phyloP scores from a whole-genome alignment of 148 eudicot species.

The Amaranthus hypochondriacus region DNA sequence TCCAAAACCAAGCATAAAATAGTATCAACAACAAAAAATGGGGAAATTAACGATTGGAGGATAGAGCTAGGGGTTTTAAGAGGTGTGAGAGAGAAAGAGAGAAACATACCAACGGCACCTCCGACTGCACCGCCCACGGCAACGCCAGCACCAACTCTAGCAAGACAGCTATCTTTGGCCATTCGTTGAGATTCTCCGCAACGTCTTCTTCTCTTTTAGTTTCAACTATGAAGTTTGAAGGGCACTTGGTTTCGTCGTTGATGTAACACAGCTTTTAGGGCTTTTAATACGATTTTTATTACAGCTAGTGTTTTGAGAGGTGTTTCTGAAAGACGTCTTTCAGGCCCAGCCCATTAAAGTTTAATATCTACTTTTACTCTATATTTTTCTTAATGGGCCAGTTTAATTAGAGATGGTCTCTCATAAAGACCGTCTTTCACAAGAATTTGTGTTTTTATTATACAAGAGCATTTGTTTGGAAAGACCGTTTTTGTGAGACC shows the following conservation, averaged over 20 bases:
- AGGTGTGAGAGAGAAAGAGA: slow-evolving; percentile 4
- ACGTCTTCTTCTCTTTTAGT: not conserved
- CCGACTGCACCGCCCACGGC: slow-evolving; percentile 89
- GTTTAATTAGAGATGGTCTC: too few species aligned
- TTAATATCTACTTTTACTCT: too few species aligned
- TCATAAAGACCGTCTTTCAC: too few species aligned
- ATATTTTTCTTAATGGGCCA: too few species aligned
- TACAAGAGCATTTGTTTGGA: too few species aligned
- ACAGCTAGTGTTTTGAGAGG: too few species aligned
- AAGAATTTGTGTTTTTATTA: too few species aligned
- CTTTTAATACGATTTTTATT: too few species aligned
- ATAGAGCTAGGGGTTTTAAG: slow-evolving; percentile 20
- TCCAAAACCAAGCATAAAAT: not conserved
- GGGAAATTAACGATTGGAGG: not conserved
- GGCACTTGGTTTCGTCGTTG: not conserved
- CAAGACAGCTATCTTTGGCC: slow-evolving; percentile 81
- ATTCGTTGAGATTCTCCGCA: slow-evolving; percentile 18
- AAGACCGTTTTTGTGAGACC: too few species aligned
- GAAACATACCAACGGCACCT: slow-evolving; percentile 70
- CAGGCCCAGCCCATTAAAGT: too few species aligned
- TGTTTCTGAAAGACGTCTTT: too few species aligned
- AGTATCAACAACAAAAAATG: not conserved
- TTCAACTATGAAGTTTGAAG: not conserved
- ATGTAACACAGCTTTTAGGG: too few species aligned
- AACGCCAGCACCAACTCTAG: slow-evolving; percentile 70